Base-by-base conservation (phyloP, 192 early-diverging fungal species). In the Rhizoclosmatium sp. region DNA sequence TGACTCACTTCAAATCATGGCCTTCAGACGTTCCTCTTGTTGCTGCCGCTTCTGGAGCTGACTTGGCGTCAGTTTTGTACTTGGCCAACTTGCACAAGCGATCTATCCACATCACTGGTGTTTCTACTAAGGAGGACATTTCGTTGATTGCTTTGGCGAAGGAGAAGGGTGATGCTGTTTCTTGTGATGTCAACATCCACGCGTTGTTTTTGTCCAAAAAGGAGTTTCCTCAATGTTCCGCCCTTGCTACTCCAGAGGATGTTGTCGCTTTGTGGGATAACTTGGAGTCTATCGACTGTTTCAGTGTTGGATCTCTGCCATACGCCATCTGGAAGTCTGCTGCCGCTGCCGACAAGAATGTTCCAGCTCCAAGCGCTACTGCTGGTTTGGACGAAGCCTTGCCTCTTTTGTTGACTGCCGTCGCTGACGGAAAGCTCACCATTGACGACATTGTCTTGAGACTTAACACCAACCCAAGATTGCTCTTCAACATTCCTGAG, bases 151-250 rank as follows among this genome's bases (percentile, higher is more conserved):
- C 85, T 19, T 89, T 97, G 77, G 91, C 89, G 77, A 97, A 96
- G 84, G 90, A 95, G 44, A 94, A 94, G 67, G 96, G 94, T 7
- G 84, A 96, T 12, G 76, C 84, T 41, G 94, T 97, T 58, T 96
- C 96, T 4, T 99, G 97, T 86, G 98, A 98, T 82, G 95, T 97
- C n/a, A 88, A 92, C 19, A 91, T 97, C 4, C 92, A 93, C 78
- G 84, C 91, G n/a, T 86, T 99, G 54, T 97, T 97, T 86, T 85
- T 93, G 66, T 86, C 89, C 5, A 84, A 79, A 3, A 85, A 85
- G 39, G 87, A 88, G 45, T 69, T 76, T 19, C 64, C 58, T 4
- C 44, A 82, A n/a, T 67, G 49, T 31, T 47, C 60, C 5, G 60
- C 60, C n/a, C 59, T 88, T 21, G 56, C 51, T 7, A 86, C 76